Conservation (phyloP, 345 rosid genomes). For the Noccaea bulbosa region DNA sequence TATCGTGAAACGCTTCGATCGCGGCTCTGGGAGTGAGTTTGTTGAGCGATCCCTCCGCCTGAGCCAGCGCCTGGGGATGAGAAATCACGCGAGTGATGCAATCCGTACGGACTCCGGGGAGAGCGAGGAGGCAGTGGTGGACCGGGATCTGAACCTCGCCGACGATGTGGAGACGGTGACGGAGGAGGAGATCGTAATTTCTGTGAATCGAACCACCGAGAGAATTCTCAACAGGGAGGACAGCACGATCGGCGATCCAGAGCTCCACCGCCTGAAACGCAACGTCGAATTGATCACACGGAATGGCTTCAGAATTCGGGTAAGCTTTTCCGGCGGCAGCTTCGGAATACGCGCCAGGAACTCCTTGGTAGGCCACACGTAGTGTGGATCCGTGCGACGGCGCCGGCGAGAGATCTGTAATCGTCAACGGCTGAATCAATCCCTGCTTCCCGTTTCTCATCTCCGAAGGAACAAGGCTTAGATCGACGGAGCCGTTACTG, state of each 20-base stretch:
- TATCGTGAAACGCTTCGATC: constrained; percentile 93
- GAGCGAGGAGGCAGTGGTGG: constrained; percentile 92
- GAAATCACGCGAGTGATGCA: constrained; percentile 81
- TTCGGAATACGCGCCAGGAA: constrained; percentile 94
- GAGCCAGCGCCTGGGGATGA: constrained; percentile 93
- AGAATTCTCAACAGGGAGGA: constrained; percentile 90
- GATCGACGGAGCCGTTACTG: constrained; percentile 47
- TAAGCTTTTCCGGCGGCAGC: constrained; percentile 97
- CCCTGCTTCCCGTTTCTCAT: constrained; percentile 39
- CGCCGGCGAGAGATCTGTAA: constrained; percentile 82
- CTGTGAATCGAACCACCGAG: constrained; percentile 95
- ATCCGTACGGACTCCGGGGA: constrained; percentile 80
- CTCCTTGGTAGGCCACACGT: constrained; percentile 88
- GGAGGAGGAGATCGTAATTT: constrained; percentile 91
- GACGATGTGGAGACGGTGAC: constrained; percentile 95
- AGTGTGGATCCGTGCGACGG: constrained; percentile 86
- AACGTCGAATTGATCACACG: constrained; percentile 95
- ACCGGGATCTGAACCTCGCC: constrained; percentile 95
- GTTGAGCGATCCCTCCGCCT: constrained; percentile 82
- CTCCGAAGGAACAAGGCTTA: constrained; percentile 63
- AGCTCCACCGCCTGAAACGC: constrained; percentile 88
- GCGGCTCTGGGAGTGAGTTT: constrained; percentile 75
- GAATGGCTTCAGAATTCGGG: constrained; percentile 88
- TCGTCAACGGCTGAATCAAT: constrained; percentile 62
- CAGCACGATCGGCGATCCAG: constrained; percentile 98